Evolutionary conservation across 768 basidiomycete species (phyloP).

Genomic region (Coprinopsis cinerea): DNA sequence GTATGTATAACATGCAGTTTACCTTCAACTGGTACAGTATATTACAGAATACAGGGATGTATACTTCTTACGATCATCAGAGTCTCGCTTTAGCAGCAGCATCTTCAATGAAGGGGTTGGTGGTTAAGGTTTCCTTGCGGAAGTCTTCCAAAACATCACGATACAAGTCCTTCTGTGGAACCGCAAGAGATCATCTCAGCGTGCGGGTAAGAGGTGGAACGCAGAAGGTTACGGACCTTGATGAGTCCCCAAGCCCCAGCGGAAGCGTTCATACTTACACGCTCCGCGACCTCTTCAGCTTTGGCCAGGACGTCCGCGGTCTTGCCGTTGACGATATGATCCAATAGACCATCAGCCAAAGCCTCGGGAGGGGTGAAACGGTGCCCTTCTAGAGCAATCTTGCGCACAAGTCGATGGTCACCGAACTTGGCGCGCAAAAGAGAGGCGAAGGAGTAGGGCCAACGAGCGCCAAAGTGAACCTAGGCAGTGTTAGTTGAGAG

Average conservation of each 20-base stretch:
- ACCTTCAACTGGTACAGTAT: no score
- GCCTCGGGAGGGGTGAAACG: conserved; percentile 74
- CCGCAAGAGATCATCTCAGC: neutral
- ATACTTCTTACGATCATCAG: no score
- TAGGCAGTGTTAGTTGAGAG: no score
- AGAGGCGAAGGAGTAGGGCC: conserved; percentile 67
- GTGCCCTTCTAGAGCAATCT: conserved; percentile 75
- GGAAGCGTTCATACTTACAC: conserved; percentile 44
- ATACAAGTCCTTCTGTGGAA: conserved; percentile 37
- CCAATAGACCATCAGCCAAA: conserved; percentile 58
- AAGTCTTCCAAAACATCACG: conserved; percentile 45
- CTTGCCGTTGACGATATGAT: conserved; percentile 58
- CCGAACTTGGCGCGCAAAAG: conserved; percentile 62
- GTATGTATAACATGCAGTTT: no score
- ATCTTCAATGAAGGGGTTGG: conserved; percentile 38
- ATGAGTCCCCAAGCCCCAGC: conserved; percentile 69
- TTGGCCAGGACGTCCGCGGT: conserved; percentile 55
- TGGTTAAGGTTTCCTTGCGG: conserved; percentile 28
- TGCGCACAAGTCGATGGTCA: conserved; percentile 52
- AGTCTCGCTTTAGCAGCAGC: conserved; percentile 45
- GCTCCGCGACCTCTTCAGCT: conserved; percentile 57
- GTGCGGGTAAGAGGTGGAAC: neutral
- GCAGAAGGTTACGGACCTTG: conserved; percentile 38
- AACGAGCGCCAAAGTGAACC: conserved; percentile 79
- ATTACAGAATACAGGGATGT: no score